A percentile compares a stretch with the other conserved stretches of the same genome.
These are phyloP conservation scores for Candida corydali DNA, from an alignment of 805 yeast genomes.

Conservation along the genomic window DNA sequence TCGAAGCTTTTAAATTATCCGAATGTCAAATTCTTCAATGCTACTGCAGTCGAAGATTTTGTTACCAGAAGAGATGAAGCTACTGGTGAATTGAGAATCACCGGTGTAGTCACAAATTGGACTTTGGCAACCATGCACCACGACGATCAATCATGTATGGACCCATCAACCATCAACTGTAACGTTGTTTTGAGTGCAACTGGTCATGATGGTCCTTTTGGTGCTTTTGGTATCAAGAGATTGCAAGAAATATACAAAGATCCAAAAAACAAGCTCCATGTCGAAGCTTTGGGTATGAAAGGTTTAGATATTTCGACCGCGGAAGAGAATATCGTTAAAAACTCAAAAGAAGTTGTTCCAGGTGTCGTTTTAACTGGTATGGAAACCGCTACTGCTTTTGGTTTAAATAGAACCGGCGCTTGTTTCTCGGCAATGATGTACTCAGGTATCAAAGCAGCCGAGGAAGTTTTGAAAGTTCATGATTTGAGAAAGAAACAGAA, in stretches of 20 bases:
- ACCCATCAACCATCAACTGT: constrained; percentile 71
- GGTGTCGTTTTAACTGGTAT: constrained; percentile 70
- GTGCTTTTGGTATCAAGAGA: constrained; percentile 75
- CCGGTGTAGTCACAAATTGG: constrained; percentile 84
- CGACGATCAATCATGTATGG: constrained; percentile 77
- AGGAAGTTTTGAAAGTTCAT: constrained; percentile 37
- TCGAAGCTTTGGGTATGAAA: constrained; percentile 61
- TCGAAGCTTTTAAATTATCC: constrained; percentile 69
- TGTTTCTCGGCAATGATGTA: constrained; percentile 80
- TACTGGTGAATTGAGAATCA: constrained; percentile 58
- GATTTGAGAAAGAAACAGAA: constrained; percentile 36
- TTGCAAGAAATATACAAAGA: constrained; percentile 33
- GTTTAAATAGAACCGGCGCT: constrained; percentile 81
- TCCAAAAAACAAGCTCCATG: constrained; percentile 29
- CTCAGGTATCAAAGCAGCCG: constrained; percentile 78
- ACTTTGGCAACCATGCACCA: constrained; percentile 73
- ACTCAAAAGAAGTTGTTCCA: constrained; percentile 61
- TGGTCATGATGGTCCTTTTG: constrained; percentile 83
- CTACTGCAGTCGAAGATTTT: constrained; percentile 77
- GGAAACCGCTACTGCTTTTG: constrained; percentile 77
- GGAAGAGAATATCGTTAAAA: constrained; percentile 70
- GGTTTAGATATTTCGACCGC: constrained; percentile 77
- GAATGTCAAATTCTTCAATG: constrained; percentile 72
- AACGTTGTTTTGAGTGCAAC: constrained; percentile 65
- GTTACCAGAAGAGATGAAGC: constrained; percentile 61